Percentiles rank a stretch among this genome's conserved stretches.
phyloP scores from a whole-genome alignment of 805 yeast species.

The Henningerozyma blattae region DNA sequence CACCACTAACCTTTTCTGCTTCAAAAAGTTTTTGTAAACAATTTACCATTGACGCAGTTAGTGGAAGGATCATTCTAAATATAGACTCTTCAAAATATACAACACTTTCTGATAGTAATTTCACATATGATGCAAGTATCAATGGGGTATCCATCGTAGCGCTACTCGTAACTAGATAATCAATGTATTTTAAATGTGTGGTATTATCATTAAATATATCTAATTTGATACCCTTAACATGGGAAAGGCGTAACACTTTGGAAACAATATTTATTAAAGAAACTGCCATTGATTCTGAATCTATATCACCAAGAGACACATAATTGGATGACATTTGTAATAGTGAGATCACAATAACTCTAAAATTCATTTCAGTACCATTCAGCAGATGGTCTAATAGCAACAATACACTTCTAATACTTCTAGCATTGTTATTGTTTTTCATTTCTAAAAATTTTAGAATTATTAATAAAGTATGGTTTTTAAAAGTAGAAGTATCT shows the following conservation, averaged over 20 bases:
- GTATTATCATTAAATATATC: conserved; percentile 22
- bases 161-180: conserved; percentile 40
- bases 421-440: conserved; percentile 24
- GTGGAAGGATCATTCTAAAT: conserved; percentile 41
- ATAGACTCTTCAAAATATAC: conserved; percentile 38
- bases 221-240: conserved; percentile 19
- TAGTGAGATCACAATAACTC: conserved; percentile 30
- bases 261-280: conserved; percentile 23
- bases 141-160: conserved; percentile 30
- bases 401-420: conserved; percentile 33
- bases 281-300: conserved; percentile 23
- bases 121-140: conserved; percentile 24
- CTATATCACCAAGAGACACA: conserved; percentile 11
- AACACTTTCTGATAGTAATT: conserved; percentile 39
- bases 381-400: conserved; percentile 36
- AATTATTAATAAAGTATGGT: conserved; percentile 35
- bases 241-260: conserved; percentile 21
- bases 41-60: conserved; percentile 35
- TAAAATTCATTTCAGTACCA: conserved; percentile 47
- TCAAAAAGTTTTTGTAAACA: conserved; percentile 13
- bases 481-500: conserved; percentile 48
- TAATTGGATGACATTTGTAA: conserved; percentile 27
- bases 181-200: conserved; percentile 26
- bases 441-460: conserved; percentile 32
- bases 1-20: conserved; percentile 23